phyloP scores from a whole-genome alignment of 306 rosid genomes.

The Prunus fruticosa region DNA sequence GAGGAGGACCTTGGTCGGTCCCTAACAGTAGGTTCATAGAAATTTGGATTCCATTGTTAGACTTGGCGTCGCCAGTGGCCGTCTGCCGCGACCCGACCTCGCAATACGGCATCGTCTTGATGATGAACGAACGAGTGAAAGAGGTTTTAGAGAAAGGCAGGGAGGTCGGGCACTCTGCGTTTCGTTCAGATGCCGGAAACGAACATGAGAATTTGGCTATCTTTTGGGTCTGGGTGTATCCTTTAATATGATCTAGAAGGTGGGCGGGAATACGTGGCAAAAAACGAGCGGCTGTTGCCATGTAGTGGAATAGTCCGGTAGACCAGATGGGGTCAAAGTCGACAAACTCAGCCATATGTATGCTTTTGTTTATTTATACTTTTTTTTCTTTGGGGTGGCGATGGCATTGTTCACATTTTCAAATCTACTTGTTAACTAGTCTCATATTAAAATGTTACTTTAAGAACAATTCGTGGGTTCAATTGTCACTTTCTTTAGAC shows the following conservation, averaged over 20 bases:
- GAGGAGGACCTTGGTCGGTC: conserved; percentile 86
- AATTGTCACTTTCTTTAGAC: not conserved
- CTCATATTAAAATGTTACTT: not conserved
- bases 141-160: not conserved
- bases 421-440: not conserved
- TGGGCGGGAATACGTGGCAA: conserved; percentile 49
- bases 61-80: conserved; percentile 22
- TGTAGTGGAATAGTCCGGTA: not conserved
- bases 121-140: not conserved
- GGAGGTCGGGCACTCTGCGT: not conserved
- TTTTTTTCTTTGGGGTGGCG: too few species aligned
- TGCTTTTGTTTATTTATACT: too few species aligned
- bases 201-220: not conserved
- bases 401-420: not conserved
- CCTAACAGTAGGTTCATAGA: conserved; percentile 70
- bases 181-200: conserved; percentile 2
- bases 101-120: conserved; percentile 40
- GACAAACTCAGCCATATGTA: not conserved
- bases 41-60: conserved; percentile 46
- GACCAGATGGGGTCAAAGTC: conserved; percentile 21
- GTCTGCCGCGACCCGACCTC: conserved; percentile 26
- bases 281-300: not conserved
- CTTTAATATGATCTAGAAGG: conserved; percentile 10
- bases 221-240: not conserved
- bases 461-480: not conserved